Evolutionary conservation across 257 asterid genomes (phyloP), one percentile per base, ranked within the genome.

Genomic region (Rehmannia glutinosa): DNA sequence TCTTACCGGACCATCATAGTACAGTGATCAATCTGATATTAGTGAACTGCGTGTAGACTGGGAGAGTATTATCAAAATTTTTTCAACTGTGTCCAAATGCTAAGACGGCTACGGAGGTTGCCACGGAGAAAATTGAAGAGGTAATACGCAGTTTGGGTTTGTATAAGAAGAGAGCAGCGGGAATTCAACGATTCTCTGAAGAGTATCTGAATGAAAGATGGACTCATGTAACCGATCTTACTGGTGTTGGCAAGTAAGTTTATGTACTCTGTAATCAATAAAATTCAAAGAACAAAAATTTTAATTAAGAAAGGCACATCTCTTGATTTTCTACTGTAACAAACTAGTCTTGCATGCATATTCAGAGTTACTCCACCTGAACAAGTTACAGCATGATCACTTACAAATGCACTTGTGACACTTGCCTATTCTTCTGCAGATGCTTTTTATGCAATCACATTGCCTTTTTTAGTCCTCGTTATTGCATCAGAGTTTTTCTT

Each of bases 161-260:
- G 67, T 42, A 81, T 30, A 82, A 15, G 75, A 89, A 84, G 78
- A 82, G 96, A 78, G 72, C 97, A 33, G 9, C 13, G 7, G 81
- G 66, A 68, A 90, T 92, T 67, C 75, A 75, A 33, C 81, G 66
- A 17, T 70, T 89, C 56, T 89, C 97, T 49, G 35, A 21, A 17
- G 87, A 85, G 58, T 92, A 92, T 79, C 46, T 92, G 50, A 55
- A 45, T 20, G 78, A 82, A 16, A 75, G 70, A 65, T 89, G 97
- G 97, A 86, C 89, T 66, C 84, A 87, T 66, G 97, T 87, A 43
- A 87, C 98, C 4, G 61, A 92, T 13, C 85, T 92, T 45, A 69
- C 78, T 72, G 96, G 97, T 54, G 75, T 92, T 73, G 98, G 97
- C 74, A 92, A 92, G 95, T 86, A 80, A 67, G 94, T 70, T 62